phyloP scores from a whole-genome alignment of 1,284 basidiomycete genomes.

The Phellinidium pouzarii region DNA sequence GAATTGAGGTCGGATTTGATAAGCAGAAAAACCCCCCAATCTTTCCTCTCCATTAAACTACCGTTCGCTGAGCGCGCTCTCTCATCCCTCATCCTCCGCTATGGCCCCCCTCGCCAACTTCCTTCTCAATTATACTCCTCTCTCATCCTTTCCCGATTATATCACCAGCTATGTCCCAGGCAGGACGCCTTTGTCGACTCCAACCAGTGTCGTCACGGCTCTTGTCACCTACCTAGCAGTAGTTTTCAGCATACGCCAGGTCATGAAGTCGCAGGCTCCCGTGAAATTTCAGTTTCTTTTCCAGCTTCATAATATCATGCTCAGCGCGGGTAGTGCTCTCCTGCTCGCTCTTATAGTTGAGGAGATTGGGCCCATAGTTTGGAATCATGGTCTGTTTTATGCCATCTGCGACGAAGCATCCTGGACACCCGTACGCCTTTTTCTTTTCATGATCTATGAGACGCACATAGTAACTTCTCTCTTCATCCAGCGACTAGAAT shows the following conservation, averaged over 20 bases:
- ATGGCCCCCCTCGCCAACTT: conserved; percentile 73
- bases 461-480: conserved; percentile 15
- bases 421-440: conserved; percentile 76
- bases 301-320: conserved; percentile 87
- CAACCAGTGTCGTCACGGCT: conserved; percentile 61
- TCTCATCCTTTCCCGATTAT: conserved; percentile 51
- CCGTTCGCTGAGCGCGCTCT: conserved; percentile 7
- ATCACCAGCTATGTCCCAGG: conserved; percentile 66
- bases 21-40: neutral
- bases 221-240: conserved; percentile 79
- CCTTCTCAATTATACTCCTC: conserved; percentile 48
- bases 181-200: conserved; percentile 76
- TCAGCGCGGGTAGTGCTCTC: conserved; percentile 77
- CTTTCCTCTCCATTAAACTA: neutral
- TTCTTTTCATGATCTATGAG: conserved; percentile 14
- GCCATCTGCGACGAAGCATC: conserved; percentile 73
- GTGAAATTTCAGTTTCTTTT: conserved; percentile 84
- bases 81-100: conserved; percentile 25
- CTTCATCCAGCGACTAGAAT: conserved; percentile 61
- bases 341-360: conserved; percentile 86
- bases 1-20: neutral
- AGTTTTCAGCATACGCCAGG: conserved; percentile 81
- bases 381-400: conserved; percentile 65
- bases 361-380: conserved; percentile 76
- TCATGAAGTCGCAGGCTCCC: conserved; percentile 76